Percentiles rank a stretch among this genome's conserved stretches.
Evolutionary conservation across 163 green algal species (phyloP).

Genomic region (Picocystis sp.): DNA sequence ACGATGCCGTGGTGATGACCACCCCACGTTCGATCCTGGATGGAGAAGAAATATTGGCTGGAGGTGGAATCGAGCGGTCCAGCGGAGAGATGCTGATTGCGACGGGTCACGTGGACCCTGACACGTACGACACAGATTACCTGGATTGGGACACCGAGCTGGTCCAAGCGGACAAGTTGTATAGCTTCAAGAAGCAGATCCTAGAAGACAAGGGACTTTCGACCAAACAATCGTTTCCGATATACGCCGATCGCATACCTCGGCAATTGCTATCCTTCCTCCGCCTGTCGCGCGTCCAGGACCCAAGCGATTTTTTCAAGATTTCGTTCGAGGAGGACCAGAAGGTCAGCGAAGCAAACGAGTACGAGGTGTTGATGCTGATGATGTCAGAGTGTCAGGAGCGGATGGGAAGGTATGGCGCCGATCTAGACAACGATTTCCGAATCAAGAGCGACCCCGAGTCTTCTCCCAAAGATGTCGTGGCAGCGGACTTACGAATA

Average conservation of each 20-base stretch:
- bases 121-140: slow-evolving; percentile 45
- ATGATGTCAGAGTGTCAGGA: slow-evolving; percentile 75
- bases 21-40: too few species aligned
- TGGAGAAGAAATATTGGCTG: too few species aligned
- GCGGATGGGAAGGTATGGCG: slow-evolving; percentile 40
- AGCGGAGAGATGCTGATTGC: slow-evolving; percentile 66
- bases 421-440: slow-evolving; percentile 7
- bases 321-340: slow-evolving; percentile 54
- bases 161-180: slow-evolving; percentile 51
- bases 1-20: too few species aligned
- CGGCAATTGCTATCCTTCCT: slow-evolving; percentile 65
- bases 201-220: slow-evolving; percentile 54
- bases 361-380: slow-evolving; percentile 91
- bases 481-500: slow-evolving; percentile 38
- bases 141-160: slow-evolving; percentile 35
- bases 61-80: slow-evolving; percentile 19
- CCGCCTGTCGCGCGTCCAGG: slow-evolving; percentile 55
- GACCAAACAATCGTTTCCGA: slow-evolving; percentile 47
- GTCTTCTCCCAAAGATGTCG: slow-evolving; percentile 16
- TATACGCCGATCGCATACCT: slow-evolving; percentile 73
- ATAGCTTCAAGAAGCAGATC: slow-evolving; percentile 58
- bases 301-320: slow-evolving; percentile 52
- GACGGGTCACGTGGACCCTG: slow-evolving; percentile 40
- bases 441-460: slow-evolving; percentile 14
- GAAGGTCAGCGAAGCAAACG: slow-evolving; percentile 54